A percentile compares a stretch with the other conserved stretches of the same genome.
These are phyloP conservation scores for Niebla homalea DNA, from an alignment of 495 filamentous ascomycete species.

Conservation along the genomic window DNA sequence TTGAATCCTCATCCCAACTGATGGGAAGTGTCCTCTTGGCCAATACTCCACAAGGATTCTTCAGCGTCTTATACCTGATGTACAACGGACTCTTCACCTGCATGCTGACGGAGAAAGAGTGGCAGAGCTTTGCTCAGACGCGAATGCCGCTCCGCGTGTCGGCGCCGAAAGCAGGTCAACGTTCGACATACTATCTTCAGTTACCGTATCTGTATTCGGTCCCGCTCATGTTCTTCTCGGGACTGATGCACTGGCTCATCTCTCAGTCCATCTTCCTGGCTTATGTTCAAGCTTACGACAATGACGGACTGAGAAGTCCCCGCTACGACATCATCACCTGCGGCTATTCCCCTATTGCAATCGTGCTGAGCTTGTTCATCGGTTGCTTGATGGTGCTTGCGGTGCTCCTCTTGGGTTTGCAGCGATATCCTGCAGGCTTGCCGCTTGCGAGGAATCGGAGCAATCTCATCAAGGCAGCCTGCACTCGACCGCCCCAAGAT, in stretches of 20 bases:
- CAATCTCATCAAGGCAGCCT: slow-evolving; percentile 36
- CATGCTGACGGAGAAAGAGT: slow-evolving; percentile 22
- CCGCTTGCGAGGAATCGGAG: slow-evolving; percentile 31
- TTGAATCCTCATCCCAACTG: too few relatives aligned
- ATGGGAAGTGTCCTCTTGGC: slow-evolving; percentile 16
- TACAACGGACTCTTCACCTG: slow-evolving; percentile 30
- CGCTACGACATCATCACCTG: slow-evolving; percentile 15
- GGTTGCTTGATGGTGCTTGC: slow-evolving; percentile 19
- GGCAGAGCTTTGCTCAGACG: slow-evolving; percentile 15
- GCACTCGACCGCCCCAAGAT: slow-evolving; percentile 22
- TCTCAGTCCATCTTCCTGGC: slow-evolving; percentile 20
- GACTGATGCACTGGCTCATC: slow-evolving; percentile 15
- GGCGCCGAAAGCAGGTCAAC: slow-evolving; percentile 17
- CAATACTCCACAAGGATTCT: slow-evolving; percentile 30
- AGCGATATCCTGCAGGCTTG: slow-evolving; percentile 23
- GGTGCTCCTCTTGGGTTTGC: slow-evolving; percentile 13
- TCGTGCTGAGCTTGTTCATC: slow-evolving; percentile 18
- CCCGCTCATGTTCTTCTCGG: slow-evolving; percentile 17
- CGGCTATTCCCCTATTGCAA: slow-evolving; percentile 18
- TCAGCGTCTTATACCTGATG: slow-evolving; percentile 31
- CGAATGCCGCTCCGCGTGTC: slow-evolving; percentile 2
- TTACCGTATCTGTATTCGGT: slow-evolving; percentile 25
- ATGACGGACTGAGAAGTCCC: slow-evolving; percentile 2
- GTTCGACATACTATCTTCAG: slow-evolving; percentile 24
- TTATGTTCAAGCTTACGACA: slow-evolving; percentile 10